Evolutionary conservation across 352 stramenopile genomes (phyloP).

Genomic region (Hyaloperonospora brassicae): DNA sequence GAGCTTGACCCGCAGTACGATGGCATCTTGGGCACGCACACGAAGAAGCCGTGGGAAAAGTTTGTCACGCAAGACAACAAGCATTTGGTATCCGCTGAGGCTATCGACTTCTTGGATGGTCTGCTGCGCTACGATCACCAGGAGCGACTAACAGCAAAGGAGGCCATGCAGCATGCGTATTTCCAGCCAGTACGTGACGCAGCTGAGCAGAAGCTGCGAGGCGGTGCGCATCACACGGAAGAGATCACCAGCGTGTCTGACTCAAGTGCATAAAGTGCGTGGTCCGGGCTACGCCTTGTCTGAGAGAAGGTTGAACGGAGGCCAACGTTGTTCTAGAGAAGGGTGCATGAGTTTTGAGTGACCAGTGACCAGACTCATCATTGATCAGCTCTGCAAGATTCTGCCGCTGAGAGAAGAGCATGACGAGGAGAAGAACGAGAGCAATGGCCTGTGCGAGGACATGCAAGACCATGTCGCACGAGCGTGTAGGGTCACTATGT

Average conservation of each 20-base stretch:
- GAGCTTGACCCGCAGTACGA: conserved; percentile 98
- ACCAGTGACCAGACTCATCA: conserved; percentile 5
- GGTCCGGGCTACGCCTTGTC: conserved; percentile 8
- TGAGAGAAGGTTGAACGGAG: conserved; percentile 14
- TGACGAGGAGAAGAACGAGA: background rate
- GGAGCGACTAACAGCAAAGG: conserved; percentile 95
- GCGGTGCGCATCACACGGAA: conserved; percentile 40
- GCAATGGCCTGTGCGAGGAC: conserved; percentile 14
- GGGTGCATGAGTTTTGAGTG: conserved; percentile 12
- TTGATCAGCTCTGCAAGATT: conserved; percentile 15
- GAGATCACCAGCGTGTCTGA: conserved; percentile 72
- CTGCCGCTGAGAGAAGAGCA: conserved; percentile 13
- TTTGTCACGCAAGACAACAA: conserved; percentile 98
- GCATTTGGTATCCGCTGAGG: conserved; percentile 93
- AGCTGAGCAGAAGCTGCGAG: conserved; percentile 62
- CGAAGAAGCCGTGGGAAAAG: conserved; percentile 98
- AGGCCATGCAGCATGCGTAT: conserved; percentile 97
- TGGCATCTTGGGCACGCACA: conserved; percentile 93
- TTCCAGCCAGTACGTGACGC: conserved; percentile 91
- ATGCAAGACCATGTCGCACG: conserved; percentile 17
- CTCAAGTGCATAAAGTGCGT: conserved; percentile 53
- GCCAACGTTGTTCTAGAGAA: conserved; percentile 7
- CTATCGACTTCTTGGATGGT: conserved; percentile 91
- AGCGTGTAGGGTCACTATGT: conserved; percentile 14
- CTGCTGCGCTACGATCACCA: conserved; percentile 92